These are phyloP conservation scores for Paracamarosporium sp. DNA, from an alignment of 2,329 filamentous ascomycete genomes.

Conservation along the genomic window DNA sequence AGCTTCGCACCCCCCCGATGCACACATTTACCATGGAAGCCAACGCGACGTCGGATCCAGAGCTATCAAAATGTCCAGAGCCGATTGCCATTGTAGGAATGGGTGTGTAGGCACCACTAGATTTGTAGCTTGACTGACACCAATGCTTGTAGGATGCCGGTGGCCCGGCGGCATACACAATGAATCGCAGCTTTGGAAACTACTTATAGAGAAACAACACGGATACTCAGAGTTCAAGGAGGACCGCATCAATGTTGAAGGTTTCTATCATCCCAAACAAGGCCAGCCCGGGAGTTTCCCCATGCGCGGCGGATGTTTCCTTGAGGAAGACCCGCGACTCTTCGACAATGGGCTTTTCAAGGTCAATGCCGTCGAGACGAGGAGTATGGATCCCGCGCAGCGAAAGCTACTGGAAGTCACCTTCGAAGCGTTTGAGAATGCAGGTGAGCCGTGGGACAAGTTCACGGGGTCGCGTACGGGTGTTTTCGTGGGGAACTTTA, in stretches of 20 bases:
- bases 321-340: slow-evolving; percentile 38
- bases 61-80: too few species aligned
- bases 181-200: slow-evolving; percentile 28
- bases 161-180: slow-evolving; percentile 23
- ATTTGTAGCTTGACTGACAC: background rate
- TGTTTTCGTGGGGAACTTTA: slow-evolving; percentile 30
- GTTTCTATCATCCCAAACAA: slow-evolving; percentile 39
- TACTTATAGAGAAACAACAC: slow-evolving; percentile 36
- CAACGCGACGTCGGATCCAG: too few species aligned
- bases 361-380: slow-evolving; percentile 25
- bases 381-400: slow-evolving; percentile 34
- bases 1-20: too few species aligned
- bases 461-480: slow-evolving; percentile 27
- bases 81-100: slow-evolving; percentile 37
- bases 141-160: slow-evolving; percentile 22
- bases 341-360: slow-evolving; percentile 47
- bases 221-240: slow-evolving; percentile 33
- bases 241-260: slow-evolving; percentile 37
- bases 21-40: too few species aligned
- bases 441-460: slow-evolving; percentile 35
- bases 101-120: slow-evolving; percentile 23
- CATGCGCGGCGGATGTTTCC: slow-evolving; percentile 27
- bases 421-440: slow-evolving; percentile 50
- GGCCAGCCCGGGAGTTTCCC: slow-evolving; percentile 31
- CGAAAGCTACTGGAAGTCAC: slow-evolving; percentile 37